A percentile compares a stretch with the other conserved stretches of the same genome.
Evolutionary conservation across 2,329 filamentous ascomycete genomes (phyloP).

Genomic region (Apiospora rasikravindrae): DNA sequence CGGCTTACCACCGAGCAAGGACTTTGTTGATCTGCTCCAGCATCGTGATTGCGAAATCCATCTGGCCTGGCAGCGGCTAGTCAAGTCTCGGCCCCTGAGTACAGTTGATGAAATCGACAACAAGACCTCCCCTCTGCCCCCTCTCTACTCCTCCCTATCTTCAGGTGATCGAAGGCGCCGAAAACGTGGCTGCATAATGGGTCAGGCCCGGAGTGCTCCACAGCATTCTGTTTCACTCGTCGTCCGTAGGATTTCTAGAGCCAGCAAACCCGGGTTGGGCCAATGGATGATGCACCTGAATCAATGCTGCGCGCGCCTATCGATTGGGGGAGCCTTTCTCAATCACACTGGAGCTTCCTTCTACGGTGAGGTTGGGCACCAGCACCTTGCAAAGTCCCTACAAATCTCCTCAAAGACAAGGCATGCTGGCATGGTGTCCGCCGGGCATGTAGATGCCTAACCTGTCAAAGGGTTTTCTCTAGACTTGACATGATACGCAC

Average conservation of each 20-base stretch:
- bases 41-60: background rate
- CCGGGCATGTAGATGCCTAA: background rate
- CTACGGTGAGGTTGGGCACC: background rate
- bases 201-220: background rate
- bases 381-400: background rate
- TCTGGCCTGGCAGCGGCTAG: background rate
- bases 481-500: background rate
- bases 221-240: slow-evolving; percentile 7
- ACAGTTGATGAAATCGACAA: background rate
- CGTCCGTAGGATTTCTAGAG: background rate
- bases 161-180: background rate
- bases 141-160: background rate
- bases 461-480: background rate
- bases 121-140: background rate
- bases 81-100: background rate
- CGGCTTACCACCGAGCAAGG: background rate
- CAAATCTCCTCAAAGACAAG: background rate
- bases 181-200: background rate
- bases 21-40: background rate
- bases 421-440: background rate
- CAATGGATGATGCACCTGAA: background rate
- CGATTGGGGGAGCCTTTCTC: background rate
- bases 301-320: slow-evolving; percentile 1
- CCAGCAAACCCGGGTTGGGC: background rate
- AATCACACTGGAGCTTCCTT: background rate